Percentiles rank a stretch among this genome's conserved stretches.
Evolutionary conservation across 306 rosid genomes (phyloP).

Genomic region (Vachellia collinsii): DNA sequence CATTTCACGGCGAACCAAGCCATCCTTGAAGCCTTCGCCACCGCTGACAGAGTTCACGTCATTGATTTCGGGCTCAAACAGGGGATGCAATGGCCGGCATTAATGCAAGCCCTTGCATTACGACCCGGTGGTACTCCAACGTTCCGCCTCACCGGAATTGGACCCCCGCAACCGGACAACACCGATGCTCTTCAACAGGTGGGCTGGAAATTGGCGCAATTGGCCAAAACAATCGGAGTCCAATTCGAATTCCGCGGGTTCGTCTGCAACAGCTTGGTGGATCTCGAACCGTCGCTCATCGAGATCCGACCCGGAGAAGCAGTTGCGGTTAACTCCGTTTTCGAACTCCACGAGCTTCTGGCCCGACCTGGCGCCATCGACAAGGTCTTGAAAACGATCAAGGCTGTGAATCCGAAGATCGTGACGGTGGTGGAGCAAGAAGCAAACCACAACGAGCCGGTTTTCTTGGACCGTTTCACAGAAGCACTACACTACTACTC

Average conservation of each 20-base stretch:
- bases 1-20: conserved; percentile 82
- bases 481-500: conserved; percentile 69
- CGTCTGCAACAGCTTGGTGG: conserved; percentile 51
- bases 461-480: conserved; percentile 64
- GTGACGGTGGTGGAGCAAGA: conserved; percentile 66
- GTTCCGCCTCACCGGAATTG: conserved; percentile 67
- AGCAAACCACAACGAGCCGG: conserved; percentile 61
- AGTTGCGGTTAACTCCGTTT: conserved; percentile 60
- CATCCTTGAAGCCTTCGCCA: conserved; percentile 58
- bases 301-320: conserved; percentile 48
- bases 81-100: conserved; percentile 84
- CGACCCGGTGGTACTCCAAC: conserved; percentile 69
- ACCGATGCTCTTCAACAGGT: conserved; percentile 60
- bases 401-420: conserved; percentile 54
- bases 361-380: conserved; percentile 52
- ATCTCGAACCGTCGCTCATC: conserved; percentile 50
- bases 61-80: conserved; percentile 65
- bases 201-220: conserved; percentile 60
- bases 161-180: conserved; percentile 54
- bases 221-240: conserved; percentile 56
- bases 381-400: conserved; percentile 51
- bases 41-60: conserved; percentile 54
- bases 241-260: conserved; percentile 65
- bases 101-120: conserved; percentile 67
- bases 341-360: conserved; percentile 61